Evolutionary conservation across 495 filamentous ascomycete genomes (phyloP), one percentile per base, ranked within the genome.

Genomic region (Talaromyces thailandensis): DNA sequence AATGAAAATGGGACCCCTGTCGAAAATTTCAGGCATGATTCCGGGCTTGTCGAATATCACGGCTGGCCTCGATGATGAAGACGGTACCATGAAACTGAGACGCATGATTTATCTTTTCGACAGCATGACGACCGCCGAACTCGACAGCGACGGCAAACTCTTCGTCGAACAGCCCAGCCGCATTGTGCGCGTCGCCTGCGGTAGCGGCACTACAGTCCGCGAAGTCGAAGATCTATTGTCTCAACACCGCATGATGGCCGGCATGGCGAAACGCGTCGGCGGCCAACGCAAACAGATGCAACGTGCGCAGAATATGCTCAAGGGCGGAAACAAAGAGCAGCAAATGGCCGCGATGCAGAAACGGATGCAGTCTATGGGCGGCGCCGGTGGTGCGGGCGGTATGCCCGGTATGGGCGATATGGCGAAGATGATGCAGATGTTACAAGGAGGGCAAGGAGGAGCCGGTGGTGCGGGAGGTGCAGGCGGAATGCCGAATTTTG

Each of bases 41-140:
- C 94, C 94, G 0, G 95, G 94, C 31, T 85, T 98, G 64, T 88
- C 86, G 56, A 88, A 91, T 67, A 87, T 98, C 80, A 97, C 96
- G 81, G 85, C 88, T 26, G 90, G 91, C 45, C 92, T 98, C 80
- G 93, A 98, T 72, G 94, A 99, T 72, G 95, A 97, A 70, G 93
- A 98, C 69, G 94, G 93, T 4, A 86, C 85, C 25, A 73, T 88
- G 70, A 97, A 98, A 75, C 82, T 99, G 50, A 93, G 94, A 71
- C 90, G 95, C 63, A 98, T 98, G 95, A 90, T 98, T 67, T 98
- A 96, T 76, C 97, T 99, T 62, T 96, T 92, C 75, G 94, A 99
- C 79, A 89, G 85, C 67, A 98, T 99, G 94, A 98, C 93, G 1
- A 84, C 87, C 24, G 93, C 93, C 67, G 94, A 99, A 68, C 83